Percentiles rank a stretch among this genome's conserved stretches.
These are phyloP conservation scores for Calonectria pseudoreteaudii DNA, from an alignment of 2,329 filamentous ascomycete genomes.

Conservation along the genomic window DNA sequence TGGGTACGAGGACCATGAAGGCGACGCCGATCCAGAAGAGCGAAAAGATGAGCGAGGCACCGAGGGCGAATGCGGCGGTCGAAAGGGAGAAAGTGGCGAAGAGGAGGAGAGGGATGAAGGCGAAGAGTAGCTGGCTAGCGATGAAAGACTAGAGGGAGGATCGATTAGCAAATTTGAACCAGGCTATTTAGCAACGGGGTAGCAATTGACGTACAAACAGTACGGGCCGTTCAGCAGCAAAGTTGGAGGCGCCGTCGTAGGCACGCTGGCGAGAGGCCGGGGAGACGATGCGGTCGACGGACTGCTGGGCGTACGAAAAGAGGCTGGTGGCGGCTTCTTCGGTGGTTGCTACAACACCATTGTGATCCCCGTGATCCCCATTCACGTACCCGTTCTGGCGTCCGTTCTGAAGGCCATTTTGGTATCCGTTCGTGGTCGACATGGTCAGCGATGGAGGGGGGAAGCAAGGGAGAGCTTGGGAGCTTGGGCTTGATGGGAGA, in stretches of 20 bases:
- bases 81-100: constrained; percentile 76
- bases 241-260: constrained; percentile 63
- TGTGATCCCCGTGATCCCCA: neutral
- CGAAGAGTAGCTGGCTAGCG: constrained; percentile 72
- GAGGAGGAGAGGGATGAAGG: constrained; percentile 74
- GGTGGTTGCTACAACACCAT: constrained; percentile 41
- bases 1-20: constrained; percentile 75
- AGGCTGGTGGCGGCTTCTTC: constrained; percentile 51
- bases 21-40: constrained; percentile 77
- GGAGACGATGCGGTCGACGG: constrained; percentile 65
- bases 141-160: constrained; percentile 70
- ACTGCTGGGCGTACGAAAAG: constrained; percentile 55
- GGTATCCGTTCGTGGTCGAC: constrained; percentile 26
- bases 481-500: neutral
- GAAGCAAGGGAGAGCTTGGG: too few relatives aligned
- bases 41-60: constrained; percentile 72
- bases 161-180: neutral
- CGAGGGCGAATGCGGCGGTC: constrained; percentile 71
- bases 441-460: neutral
- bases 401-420: constrained; percentile 25
- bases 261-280: constrained; percentile 70
- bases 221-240: constrained; percentile 74
- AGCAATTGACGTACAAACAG: constrained; percentile 69
- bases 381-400: neutral
- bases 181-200: neutral